Conservation (phyloP, 2,329 filamentous ascomycete genomes). For the Talaromyces sp. region DNA sequence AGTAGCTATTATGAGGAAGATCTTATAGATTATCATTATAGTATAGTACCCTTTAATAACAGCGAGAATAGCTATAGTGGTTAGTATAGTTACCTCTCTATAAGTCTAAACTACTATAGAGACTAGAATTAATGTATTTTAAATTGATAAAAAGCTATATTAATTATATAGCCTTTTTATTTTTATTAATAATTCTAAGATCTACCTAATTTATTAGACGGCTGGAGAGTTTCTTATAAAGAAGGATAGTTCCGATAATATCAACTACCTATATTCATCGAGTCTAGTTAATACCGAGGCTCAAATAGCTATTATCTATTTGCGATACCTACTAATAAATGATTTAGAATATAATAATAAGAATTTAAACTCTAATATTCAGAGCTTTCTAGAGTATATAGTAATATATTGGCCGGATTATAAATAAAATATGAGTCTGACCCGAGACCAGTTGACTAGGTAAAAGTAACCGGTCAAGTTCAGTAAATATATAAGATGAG, state of each 20-base stretch:
- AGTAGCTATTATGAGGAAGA: too few relatives aligned
- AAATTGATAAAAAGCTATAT: conserved; percentile 6
- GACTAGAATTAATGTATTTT: conserved; percentile 5
- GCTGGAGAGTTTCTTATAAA: conserved; percentile 15
- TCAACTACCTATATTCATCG: neutral
- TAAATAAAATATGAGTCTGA: neutral
- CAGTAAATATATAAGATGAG: conserved; percentile 7
- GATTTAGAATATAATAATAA: conserved; percentile 6
- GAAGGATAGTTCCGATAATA: neutral
- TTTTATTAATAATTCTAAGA: conserved; percentile 18
- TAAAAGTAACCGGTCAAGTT: neutral
- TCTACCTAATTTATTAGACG: conserved; percentile 23
- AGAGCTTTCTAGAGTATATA: neutral
- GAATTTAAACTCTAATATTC: neutral
- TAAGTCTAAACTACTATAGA: neutral
- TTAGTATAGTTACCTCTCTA: conserved; percentile 9
- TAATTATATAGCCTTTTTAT: conserved; percentile 20
- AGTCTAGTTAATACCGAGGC: neutral
- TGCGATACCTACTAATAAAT: neutral
- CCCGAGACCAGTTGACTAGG: neutral
- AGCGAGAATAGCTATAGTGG: conserved; percentile 15
- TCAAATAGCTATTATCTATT: conserved; percentile 6
- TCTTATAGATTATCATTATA: conserved; percentile 15
- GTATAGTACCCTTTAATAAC: conserved; percentile 17
- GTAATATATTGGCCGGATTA: conserved; percentile 13